A percentile compares a stretch with the other conserved stretches of the same genome.
These are phyloP conservation scores for Candida silvatica DNA, from an alignment of 805 yeast genomes.

Conservation along the genomic window DNA sequence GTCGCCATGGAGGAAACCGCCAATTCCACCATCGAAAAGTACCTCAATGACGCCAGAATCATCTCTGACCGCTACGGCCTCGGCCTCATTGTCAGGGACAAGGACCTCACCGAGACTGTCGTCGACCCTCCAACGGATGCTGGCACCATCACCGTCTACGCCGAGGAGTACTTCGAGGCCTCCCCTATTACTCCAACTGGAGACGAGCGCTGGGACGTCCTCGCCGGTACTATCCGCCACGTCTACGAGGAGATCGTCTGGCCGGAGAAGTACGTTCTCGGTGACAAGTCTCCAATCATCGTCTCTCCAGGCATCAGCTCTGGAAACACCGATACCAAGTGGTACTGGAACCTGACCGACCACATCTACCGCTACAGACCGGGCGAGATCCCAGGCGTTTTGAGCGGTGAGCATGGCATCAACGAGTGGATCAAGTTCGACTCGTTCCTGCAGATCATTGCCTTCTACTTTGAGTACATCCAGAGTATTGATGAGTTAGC, in stretches of 20 bases:
- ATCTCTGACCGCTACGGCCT: slow-evolving; percentile 29
- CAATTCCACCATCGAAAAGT: slow-evolving; percentile 22
- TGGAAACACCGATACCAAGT: slow-evolving; percentile 63
- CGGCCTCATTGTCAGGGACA: slow-evolving; percentile 18
- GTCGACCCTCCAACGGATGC: slow-evolving; percentile 3
- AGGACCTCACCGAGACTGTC: slow-evolving; percentile 23
- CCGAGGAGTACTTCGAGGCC: slow-evolving; percentile 25
- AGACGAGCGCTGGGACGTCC: slow-evolving; percentile 30
- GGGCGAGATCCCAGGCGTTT: slow-evolving; percentile 10
- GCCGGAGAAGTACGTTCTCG: slow-evolving; percentile 25
- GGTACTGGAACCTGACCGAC: slow-evolving; percentile 52
- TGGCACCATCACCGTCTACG: slow-evolving; percentile 13
- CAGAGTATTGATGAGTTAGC: slow-evolving; percentile 29
- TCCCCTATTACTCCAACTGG: slow-evolving; percentile 45
- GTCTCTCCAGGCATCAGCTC: slow-evolving; percentile 55
- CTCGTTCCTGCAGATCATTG: slow-evolving; percentile 52
- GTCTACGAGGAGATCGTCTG: slow-evolving; percentile 35
- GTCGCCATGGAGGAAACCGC: slow-evolving; percentile 40
- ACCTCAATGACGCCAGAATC: slow-evolving; percentile 20
- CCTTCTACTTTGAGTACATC: slow-evolving; percentile 34
- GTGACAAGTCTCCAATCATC: slow-evolving; percentile 40
- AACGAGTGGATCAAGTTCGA: slow-evolving; percentile 49
- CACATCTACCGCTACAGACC: slow-evolving; percentile 57
- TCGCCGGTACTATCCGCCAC: slow-evolving; percentile 37
- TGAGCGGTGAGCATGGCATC: slow-evolving; percentile 46